Percentiles rank a stretch among this genome's conserved stretches.
These are phyloP conservation scores for Lodderomyces beijingensis DNA, from an alignment of 1,139 yeast genomes.

Conservation along the genomic window DNA sequence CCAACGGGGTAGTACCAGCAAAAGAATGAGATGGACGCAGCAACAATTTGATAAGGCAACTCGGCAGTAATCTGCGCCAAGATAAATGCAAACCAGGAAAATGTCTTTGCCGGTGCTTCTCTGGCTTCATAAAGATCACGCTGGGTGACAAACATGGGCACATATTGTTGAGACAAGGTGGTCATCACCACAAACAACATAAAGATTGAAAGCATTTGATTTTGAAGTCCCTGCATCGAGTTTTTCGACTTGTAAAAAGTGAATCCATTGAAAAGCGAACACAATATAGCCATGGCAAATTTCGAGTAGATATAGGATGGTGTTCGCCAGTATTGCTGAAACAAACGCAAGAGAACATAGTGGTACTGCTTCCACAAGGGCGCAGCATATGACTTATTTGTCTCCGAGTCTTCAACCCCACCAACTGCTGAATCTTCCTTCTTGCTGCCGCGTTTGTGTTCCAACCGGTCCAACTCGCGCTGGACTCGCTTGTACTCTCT, in stretches of 20 bases:
- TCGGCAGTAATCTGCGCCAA: slow-evolving; percentile 67
- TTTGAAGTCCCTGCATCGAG: slow-evolving; percentile 39
- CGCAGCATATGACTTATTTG: slow-evolving; percentile 20
- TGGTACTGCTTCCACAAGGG: slow-evolving; percentile 20
- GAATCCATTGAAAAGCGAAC: slow-evolving; percentile 47
- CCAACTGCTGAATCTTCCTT: too few relatives aligned
- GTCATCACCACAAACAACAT: slow-evolving; percentile 46
- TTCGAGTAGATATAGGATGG: slow-evolving; percentile 39
- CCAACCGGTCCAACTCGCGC: slow-evolving; percentile 18
- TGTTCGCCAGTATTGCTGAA: slow-evolving; percentile 43
- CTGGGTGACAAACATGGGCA: slow-evolving; percentile 29
- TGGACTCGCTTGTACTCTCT: slow-evolving; percentile 21
- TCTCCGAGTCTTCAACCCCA: slow-evolving; percentile 14
- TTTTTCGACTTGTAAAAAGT: slow-evolving; percentile 32
- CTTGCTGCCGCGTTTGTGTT: background rate
- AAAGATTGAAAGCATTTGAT: slow-evolving; percentile 52
- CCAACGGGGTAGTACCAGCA: slow-evolving; percentile 79
- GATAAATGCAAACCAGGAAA: slow-evolving; percentile 33
- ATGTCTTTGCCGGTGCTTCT: slow-evolving; percentile 30
- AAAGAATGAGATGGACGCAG: slow-evolving; percentile 64
- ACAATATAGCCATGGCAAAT: slow-evolving; percentile 28
- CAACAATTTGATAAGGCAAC: slow-evolving; percentile 66
- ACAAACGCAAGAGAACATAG: slow-evolving; percentile 21
- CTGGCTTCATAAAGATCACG: slow-evolving; percentile 37
- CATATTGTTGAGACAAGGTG: slow-evolving; percentile 52